Evolutionary conservation across 2,329 filamentous ascomycete species (phyloP), one percentile per base, ranked within the genome.

Genomic region (Teratosphaeria epicoccoides): DNA sequence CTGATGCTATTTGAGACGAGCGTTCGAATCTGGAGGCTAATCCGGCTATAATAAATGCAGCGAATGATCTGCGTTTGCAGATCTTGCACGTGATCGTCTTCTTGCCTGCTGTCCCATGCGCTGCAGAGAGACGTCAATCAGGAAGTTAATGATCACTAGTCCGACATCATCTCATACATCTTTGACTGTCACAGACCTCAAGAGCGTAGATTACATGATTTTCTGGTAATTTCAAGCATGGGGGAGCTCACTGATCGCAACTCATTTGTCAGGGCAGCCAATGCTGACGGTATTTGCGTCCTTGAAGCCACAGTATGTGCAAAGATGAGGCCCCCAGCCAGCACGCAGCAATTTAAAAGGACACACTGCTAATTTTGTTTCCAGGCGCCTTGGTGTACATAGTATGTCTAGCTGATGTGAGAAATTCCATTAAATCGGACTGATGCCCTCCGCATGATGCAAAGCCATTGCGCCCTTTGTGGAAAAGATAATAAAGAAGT

Each of bases 381-480:
- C 11, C 11, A 46, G 28, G 22, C 46, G 26, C 23, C 52, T 44
- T 53, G 52, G 52, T 53, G 52, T 28, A 43, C 43, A 6, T 43
- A 50, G 33, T 37, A 37, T n/a, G 33, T 37, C 12, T 26, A 12
- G 6, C 1, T 17, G n/a, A 25, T 24, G 11, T 26, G 1, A 12
- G 1, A 12, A 25, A 11, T 6, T 9, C 12, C 12, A 11, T 46
- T n/a, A 14, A 4, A 46, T 46, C 2, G 14, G 6, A n/a, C 44
- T 46, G 44, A 46, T 25, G 33, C 17, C 12, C 3, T n/a, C 3
- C 33, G n/a, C 14, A 64, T n/a, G 33, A 50, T 65, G 64, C 54
- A 66, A 66, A 55, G 63, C 63, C 33, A 66, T 66, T 22, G 56
- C 56, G 9, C 64, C 64, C 2, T 61, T 63, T 40, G 58, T 66